phyloP scores from a whole-genome alignment of 2,329 filamentous ascomycete genomes.

The Botrytis paeoniae region DNA sequence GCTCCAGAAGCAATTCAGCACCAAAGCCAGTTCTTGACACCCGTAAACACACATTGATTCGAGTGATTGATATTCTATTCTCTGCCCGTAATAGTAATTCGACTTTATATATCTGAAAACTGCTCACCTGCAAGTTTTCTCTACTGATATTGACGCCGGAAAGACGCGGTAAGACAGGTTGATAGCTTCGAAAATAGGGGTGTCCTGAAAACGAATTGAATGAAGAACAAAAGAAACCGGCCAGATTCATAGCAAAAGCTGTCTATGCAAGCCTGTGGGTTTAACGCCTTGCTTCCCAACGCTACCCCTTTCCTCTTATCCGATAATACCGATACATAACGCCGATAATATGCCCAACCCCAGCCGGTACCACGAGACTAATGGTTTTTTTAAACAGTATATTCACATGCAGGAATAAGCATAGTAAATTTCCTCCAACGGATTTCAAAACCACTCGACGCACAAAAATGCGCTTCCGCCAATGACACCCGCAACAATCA shows the following conservation, averaged over 20 bases:
- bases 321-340: neutral
- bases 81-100: neutral
- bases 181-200: neutral
- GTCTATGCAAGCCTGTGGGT: neutral
- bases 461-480: slow-evolving; percentile 54
- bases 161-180: neutral
- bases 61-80: neutral
- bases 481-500: slow-evolving; percentile 51
- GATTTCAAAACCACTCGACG: slow-evolving; percentile 16
- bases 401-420: slow-evolving; percentile 1
- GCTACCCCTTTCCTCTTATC: neutral
- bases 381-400: neutral
- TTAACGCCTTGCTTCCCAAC: neutral
- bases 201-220: neutral
- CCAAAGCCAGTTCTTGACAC: neutral
- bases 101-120: neutral
- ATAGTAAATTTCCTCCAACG: slow-evolving; percentile 4
- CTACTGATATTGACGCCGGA: neutral
- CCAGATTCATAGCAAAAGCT: neutral
- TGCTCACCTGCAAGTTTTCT: neutral
- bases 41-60: neutral
- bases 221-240: neutral
- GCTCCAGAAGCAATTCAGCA: neutral
- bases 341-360: slow-evolving; percentile 1
- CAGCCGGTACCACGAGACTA: neutral